Base-by-base conservation (phyloP, 768 basidiomycete species). In the Nidula microcarpa region DNA sequence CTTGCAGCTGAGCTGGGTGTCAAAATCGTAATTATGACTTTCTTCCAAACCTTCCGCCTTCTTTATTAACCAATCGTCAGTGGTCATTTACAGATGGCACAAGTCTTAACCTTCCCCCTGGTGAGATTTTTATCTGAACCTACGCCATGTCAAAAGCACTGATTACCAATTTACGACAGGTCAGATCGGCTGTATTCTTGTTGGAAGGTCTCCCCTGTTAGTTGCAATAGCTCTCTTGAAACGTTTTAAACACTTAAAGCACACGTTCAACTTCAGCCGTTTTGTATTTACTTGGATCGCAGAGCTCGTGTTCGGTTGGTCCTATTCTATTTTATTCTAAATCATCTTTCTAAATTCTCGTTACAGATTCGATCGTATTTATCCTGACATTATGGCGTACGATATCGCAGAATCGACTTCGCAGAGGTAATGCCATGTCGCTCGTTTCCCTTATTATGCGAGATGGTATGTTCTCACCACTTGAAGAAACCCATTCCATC, bases 41-140 rank as follows among this genome's bases (percentile, higher is more conserved):
- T 46, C 6, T 17, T 17, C 17, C 5, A 16, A 35, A 51, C 13
- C 30, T 49, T 11, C 23, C 23, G 23, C 3, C 4, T 30, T 30
- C 23, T 30, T 30, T 30, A 30, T 30, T 30, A 30, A 30, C 33
- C 45, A 8, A 45, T 51, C 33, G 18, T 3, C 34, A 73, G 71
- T 73, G 69, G 68, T 67, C 70, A 17, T 72, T 73, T 37, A 71
- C 67, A 0, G 67, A 67, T 57, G 71, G 70, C 8, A 66, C 61
- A 3, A 64, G 62, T 33, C 53, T 73, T 10, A 47, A 55, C 6
- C 57, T 73, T 9, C 71, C 71, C 10, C 52, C 59, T 41, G 68
- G 71, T 71, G 39, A 33, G 59, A 43, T 36, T 33, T 33, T 6
- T 30, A 8, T 4, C 18, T 2, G 45, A 32, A 33, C 1, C 18